These are phyloP conservation scores for Agastache rugosa DNA, from an alignment of 257 asterid species.

Conservation along the genomic window DNA sequence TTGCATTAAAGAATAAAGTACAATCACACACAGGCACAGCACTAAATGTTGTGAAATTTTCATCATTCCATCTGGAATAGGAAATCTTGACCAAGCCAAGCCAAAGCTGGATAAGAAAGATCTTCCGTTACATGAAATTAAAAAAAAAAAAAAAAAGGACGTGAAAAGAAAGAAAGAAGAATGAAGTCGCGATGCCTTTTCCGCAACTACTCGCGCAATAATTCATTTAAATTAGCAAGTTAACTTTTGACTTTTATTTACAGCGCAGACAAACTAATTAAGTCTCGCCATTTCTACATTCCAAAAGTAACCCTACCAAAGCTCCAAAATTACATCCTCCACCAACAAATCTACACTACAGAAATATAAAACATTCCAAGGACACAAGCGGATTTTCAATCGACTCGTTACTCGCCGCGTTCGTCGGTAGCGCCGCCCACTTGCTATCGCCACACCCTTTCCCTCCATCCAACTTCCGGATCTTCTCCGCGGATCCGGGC, in stretches of 20 bases:
- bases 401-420: conserved; percentile 47
- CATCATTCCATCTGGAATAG: neutral
- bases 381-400: conserved; percentile 96
- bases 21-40: neutral
- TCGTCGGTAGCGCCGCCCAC: conserved; percentile 51
- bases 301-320: conserved; percentile 38
- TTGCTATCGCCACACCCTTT: conserved; percentile 39
- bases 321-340: neutral
- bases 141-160: neutral
- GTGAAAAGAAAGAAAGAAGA: neutral
- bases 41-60: neutral
- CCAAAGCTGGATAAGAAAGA: neutral
- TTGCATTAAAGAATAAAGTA: neutral
- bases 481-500: conserved; percentile 56
- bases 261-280: conserved; percentile 32
- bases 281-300: conserved; percentile 5
- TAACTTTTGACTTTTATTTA: conserved; percentile 45
- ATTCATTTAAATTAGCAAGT: conserved; percentile 25
- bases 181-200: neutral
- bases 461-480: conserved; percentile 47
- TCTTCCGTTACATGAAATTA: neutral
- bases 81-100: neutral
- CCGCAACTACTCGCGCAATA: conserved; percentile 16
- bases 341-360: conserved; percentile 38
- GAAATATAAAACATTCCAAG: conserved; percentile 90